Evolutionary conservation across 306 rosid genomes (phyloP).

Genomic region (Prunus fruticosa): DNA sequence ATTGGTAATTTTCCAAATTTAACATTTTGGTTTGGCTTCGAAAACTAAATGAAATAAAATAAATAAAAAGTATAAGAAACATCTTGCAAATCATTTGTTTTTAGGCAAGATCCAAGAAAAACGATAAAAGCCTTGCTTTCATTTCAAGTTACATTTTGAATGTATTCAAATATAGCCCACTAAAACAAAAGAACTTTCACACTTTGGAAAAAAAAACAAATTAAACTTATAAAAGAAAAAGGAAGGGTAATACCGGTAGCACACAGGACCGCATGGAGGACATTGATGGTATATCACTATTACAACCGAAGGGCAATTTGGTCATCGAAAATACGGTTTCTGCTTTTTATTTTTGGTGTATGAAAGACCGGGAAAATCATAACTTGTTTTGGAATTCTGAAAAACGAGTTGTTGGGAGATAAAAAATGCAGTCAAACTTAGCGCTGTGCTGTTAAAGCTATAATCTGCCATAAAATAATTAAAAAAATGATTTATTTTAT

Average conservation of each 20-base stretch:
- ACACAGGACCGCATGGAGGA: neutral
- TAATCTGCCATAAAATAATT: slow-evolving; percentile 29
- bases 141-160: neutral
- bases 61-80: neutral
- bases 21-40: no score
- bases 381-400: slow-evolving; percentile 29
- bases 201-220: neutral
- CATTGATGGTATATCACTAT: neutral
- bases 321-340: slow-evolving; percentile 11
- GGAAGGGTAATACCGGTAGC: slow-evolving; percentile 23
- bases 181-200: neutral
- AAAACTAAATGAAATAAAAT: neutral
- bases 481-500: slow-evolving; percentile 21
- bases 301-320: slow-evolving; percentile 13
- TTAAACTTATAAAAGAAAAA: neutral
- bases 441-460: slow-evolving; percentile 50
- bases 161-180: neutral
- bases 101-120: neutral
- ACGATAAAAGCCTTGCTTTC: neutral
- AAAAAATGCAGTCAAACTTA: slow-evolving; percentile 52
- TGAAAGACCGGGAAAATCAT: slow-evolving; percentile 23
- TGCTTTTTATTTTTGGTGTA: neutral
- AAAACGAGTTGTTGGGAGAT: slow-evolving; percentile 14
- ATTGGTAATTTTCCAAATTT: neutral
- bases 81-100: neutral